These are phyloP conservation scores for Helichrysum umbraculigerum DNA, from an alignment of 129 eudicot species.

Conservation along the genomic window DNA sequence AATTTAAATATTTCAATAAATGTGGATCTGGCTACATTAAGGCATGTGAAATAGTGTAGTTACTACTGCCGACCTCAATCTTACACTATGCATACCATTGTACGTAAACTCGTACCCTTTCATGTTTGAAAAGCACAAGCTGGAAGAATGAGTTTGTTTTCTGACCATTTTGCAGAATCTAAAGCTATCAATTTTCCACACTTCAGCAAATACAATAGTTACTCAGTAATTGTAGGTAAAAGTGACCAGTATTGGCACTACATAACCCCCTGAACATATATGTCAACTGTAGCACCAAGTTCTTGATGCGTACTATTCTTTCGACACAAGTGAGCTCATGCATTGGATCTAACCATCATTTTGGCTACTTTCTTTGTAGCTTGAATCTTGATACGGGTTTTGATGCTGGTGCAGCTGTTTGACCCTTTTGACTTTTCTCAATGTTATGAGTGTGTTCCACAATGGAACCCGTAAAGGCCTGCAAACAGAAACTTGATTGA, in stretches of 20 bases:
- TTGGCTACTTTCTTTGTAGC: conserved; percentile 57
- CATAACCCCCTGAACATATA: neutral
- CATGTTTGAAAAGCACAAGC: too few relatives aligned
- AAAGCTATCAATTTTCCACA: neutral
- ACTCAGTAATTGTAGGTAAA: neutral
- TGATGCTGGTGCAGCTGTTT: conserved; percentile 37
- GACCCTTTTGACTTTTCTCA: conserved; percentile 40
- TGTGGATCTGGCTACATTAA: too few relatives aligned
- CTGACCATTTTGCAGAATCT: too few relatives aligned
- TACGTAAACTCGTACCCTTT: too few relatives aligned
- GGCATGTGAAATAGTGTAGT: too few relatives aligned
- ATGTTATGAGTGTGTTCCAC: conserved; percentile 58
- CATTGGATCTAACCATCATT: neutral
- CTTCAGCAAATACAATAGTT: neutral
- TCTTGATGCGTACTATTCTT: neutral
- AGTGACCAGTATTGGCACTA: neutral
- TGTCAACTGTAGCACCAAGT: neutral
- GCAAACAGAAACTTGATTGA: conserved; percentile 6
- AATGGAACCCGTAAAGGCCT: conserved; percentile 82
- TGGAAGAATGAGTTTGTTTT: too few relatives aligned
- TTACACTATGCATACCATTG: too few relatives aligned
- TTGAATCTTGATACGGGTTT: conserved; percentile 84
- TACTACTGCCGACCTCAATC: too few relatives aligned
- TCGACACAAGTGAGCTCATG: neutral
- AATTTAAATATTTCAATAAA: too few relatives aligned